Conservation (phyloP, 495 filamentous ascomycete species). For the Xylaria telfairii region DNA sequence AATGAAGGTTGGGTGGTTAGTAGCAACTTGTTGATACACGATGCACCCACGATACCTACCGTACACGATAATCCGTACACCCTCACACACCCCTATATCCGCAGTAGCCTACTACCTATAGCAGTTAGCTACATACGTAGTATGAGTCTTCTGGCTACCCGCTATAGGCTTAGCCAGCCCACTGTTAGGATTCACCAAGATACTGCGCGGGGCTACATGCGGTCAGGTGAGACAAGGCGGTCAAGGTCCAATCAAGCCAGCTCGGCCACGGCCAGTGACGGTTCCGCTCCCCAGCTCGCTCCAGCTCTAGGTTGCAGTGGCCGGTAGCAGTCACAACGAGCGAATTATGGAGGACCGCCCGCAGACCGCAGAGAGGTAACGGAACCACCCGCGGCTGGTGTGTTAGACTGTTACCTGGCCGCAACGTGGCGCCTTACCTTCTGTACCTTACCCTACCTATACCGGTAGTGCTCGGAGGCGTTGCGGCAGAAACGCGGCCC, state of each 20-base stretch:
- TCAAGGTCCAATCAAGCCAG: constrained; percentile 10
- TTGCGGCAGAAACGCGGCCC: neutral
- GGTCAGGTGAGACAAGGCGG: constrained; percentile 21
- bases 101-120: neutral
- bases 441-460: no score
- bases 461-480: neutral
- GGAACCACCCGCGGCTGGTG: constrained; percentile 16
- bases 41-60: no score
- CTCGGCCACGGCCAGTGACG: neutral
- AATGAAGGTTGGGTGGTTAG: neutral
- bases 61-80: no score
- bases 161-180: constrained; percentile 9
- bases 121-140: neutral
- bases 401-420: neutral
- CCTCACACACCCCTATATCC: neutral
- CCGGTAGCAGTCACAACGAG: no score
- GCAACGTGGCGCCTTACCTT: neutral
- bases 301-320: no score
- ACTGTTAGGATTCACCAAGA: constrained; percentile 23
- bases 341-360: neutral
- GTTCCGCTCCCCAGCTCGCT: no score
- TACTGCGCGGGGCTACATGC: neutral
- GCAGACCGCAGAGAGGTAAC: neutral
- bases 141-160: neutral
- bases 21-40: neutral